phyloP scores from a whole-genome alignment of 2,329 filamentous ascomycete genomes.

The Aspergillus caelatus region DNA sequence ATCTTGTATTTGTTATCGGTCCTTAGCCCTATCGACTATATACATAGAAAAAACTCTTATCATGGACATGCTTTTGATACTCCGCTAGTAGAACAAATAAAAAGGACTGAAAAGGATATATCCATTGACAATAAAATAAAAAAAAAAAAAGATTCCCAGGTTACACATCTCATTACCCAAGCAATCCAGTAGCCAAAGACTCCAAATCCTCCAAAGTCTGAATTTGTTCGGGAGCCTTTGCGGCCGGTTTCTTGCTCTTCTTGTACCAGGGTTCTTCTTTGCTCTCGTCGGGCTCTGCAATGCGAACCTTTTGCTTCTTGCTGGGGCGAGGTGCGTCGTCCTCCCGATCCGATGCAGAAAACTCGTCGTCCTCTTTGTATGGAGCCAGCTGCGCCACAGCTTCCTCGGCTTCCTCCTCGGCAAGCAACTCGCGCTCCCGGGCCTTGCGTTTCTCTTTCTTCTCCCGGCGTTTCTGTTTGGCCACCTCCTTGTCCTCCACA shows the following conservation, averaged over 20 bases:
- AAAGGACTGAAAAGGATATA: constrained; percentile 17
- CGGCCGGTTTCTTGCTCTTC: constrained; percentile 28
- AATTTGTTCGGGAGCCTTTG: constrained; percentile 33
- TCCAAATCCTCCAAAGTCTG: constrained; percentile 53
- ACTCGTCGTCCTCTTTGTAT: constrained; percentile 27
- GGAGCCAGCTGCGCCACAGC: constrained; percentile 35
- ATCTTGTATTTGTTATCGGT: background rate
- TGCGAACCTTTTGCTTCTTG: constrained; percentile 47
- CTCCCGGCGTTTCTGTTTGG: constrained; percentile 68
- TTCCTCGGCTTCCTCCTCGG: constrained; percentile 34
- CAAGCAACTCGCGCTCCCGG: constrained; percentile 40
- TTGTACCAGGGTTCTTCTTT: constrained; percentile 29
- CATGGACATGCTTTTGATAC: constrained; percentile 29
- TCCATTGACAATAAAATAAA: constrained; percentile 19
- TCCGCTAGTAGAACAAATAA: constrained; percentile 26
- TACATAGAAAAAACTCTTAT: constrained; percentile 13
- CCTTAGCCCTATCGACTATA: constrained; percentile 2
- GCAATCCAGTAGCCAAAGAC: constrained; percentile 48
- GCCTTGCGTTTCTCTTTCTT: constrained; percentile 51
- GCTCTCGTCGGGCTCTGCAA: constrained; percentile 32
- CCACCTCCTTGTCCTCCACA: constrained; percentile 77
- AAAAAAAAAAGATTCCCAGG: constrained; percentile 6
- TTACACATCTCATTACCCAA: constrained; percentile 32
- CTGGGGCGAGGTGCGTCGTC: constrained; percentile 32
- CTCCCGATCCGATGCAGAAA: constrained; percentile 28